Conservation (phyloP, 768 basidiomycete species). For the Kwoniella sp. region DNA sequence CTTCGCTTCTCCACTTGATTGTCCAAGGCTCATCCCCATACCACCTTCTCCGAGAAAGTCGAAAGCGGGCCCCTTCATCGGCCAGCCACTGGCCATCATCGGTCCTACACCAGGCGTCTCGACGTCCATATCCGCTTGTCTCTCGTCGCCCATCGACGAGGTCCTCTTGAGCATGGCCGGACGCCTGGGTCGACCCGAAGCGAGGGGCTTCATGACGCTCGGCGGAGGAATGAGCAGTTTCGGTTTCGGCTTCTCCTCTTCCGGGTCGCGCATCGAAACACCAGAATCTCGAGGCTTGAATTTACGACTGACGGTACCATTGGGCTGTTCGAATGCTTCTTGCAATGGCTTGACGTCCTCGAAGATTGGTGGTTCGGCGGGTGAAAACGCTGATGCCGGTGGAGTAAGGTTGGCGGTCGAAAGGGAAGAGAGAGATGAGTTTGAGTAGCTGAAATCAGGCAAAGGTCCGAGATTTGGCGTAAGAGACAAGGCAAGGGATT, state of each 20-base stretch:
- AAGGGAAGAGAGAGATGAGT: slow-evolving; percentile 45
- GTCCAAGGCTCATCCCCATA: slow-evolving; percentile 18
- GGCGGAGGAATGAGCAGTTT: slow-evolving; percentile 18
- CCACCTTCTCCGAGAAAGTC: slow-evolving; percentile 43
- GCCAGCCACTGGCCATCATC: slow-evolving; percentile 42
- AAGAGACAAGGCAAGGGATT: slow-evolving; percentile 42
- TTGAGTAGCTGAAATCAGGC: slow-evolving; percentile 45
- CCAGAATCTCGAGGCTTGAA: slow-evolving; percentile 55
- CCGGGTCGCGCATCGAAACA: slow-evolving; percentile 39
- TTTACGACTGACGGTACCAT: slow-evolving; percentile 39
- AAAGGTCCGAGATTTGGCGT: slow-evolving; percentile 31
- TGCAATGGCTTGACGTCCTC: slow-evolving; percentile 54
- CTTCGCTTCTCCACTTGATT: slow-evolving; percentile 32
- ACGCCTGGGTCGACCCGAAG: slow-evolving; percentile 30
- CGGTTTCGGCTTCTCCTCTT: slow-evolving; percentile 19
- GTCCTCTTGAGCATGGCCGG: slow-evolving; percentile 52
- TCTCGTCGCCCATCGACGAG: slow-evolving; percentile 49
- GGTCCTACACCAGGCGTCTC: slow-evolving; percentile 47
- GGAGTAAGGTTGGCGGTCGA: slow-evolving; percentile 43
- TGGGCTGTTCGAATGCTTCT: slow-evolving; percentile 45
- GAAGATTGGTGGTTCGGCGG: slow-evolving; percentile 50
- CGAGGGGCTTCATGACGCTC: slow-evolving; percentile 12
- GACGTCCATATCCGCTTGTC: slow-evolving; percentile 18
- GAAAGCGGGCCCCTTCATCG: slow-evolving; percentile 34
- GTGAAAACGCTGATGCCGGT: slow-evolving; percentile 43